Base-by-base conservation (phyloP, 2,329 filamentous ascomycete species). In the Pseudopithomyces maydicus region DNA sequence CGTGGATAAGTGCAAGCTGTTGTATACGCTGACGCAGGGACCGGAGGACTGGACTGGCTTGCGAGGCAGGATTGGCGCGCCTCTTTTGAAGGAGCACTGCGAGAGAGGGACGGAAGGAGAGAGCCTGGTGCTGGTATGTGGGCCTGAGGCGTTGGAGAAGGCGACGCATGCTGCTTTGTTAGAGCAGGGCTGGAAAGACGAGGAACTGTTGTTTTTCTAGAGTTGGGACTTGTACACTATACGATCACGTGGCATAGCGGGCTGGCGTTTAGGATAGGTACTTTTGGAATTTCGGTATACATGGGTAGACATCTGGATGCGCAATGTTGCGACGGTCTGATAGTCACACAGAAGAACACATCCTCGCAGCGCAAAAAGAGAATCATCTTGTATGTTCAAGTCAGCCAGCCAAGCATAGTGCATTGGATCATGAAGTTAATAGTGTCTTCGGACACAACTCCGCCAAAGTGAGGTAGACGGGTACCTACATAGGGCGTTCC, bases 151-250 rank as follows among this genome's bases (percentile, higher is more conserved):
- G 2, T 80, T 97, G 79, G 91, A 96, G 77, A 88, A 86, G 58
- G 85, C 81, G 55, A 86, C 85, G 3, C 82, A 83, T 62, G 72
- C 78, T 44, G 83, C 84, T 23, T 72, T 90, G 66, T 71, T 81
- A 52, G 82, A 80, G 12, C 78, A 88, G 73, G 90, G 90, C 0
- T 96, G 91, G 90, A 79, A 74, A 8, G 88, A 91, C 59, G 84
- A 88, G 14, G 86, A 93, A 71, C 68, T 95, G 64, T 72, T 93
- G 63, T 91, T 94, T 75, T 96, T 95, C 70, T 95, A 59, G 38
- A 11, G 26, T 8, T 3, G 10, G 23, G 14, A 15, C 10, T 4
- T 50, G 33, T 43, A 29, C 23, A 43, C 7, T 45, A 36, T 36
- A 17, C 32, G 41, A 12, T 23, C 22, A 12, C 15, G 15, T 32